Evolutionary conservation across 2,329 filamentous ascomycete genomes (phyloP).

Genomic region (Capronia coronata): DNA sequence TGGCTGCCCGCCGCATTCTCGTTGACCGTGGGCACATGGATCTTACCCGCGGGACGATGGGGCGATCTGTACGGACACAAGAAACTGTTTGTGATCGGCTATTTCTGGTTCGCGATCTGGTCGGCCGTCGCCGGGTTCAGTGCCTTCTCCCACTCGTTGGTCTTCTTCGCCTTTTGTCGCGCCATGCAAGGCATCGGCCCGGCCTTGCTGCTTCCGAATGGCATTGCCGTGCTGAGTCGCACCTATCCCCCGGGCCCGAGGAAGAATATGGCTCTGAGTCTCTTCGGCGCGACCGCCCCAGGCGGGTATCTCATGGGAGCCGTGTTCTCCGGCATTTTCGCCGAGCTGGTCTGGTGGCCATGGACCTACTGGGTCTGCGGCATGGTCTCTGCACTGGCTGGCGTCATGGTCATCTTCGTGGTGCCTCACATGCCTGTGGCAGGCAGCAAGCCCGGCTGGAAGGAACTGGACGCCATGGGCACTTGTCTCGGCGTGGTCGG

Average conservation of each 20-base stretch:
- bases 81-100: constrained; percentile 45
- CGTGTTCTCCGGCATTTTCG: constrained; percentile 38
- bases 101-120: constrained; percentile 46
- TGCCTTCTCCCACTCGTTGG: constrained; percentile 34
- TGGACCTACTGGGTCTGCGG: constrained; percentile 46
- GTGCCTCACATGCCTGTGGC: constrained; percentile 35
- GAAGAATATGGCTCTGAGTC: constrained; percentile 46
- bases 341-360: constrained; percentile 44
- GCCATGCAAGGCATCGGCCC: constrained; percentile 45
- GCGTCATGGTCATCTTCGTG: constrained; percentile 34
- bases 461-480: constrained; percentile 39
- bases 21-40: constrained; percentile 47
- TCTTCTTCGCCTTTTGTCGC: constrained; percentile 34
- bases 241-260: constrained; percentile 41
- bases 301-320: constrained; percentile 41
- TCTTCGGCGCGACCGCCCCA: constrained; percentile 46
- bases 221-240: constrained; percentile 43
- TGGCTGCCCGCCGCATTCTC: constrained; percentile 47
- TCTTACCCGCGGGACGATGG: constrained; percentile 45
- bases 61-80: constrained; percentile 49
- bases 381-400: constrained; percentile 37
- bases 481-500: constrained; percentile 44
- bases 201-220: constrained; percentile 45
- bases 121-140: constrained; percentile 42
- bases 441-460: constrained; percentile 29